Percentiles rank a stretch among this genome's conserved stretches.
Conservation (phyloP, 345 rosid genomes). For the Salix viminalis region DNA sequence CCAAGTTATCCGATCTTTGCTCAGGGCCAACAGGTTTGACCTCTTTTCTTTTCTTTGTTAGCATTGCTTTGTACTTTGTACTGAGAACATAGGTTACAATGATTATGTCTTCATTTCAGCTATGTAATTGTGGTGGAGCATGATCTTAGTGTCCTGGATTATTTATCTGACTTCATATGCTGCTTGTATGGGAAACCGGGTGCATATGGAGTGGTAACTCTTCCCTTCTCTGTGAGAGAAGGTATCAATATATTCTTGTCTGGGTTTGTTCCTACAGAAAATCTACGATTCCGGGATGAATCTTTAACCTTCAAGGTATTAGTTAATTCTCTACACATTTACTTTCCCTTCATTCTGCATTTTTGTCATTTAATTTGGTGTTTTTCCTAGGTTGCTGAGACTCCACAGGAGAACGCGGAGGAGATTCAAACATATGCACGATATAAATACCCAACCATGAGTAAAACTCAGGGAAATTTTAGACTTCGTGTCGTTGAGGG, state of each 20-base stretch:
- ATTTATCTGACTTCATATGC: constrained; percentile 95
- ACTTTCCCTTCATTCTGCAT: not conserved
- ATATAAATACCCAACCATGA: constrained; percentile 89
- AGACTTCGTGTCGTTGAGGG: constrained; percentile 80
- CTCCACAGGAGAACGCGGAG: constrained; percentile 87
- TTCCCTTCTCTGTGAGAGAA: constrained; percentile 96
- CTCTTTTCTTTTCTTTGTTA: constrained; percentile 2
- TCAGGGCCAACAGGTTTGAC: constrained; percentile 75
- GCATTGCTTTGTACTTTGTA: not conserved
- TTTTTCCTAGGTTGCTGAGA: constrained; percentile 83
- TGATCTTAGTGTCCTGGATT: constrained; percentile 94
- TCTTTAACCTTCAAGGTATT: constrained; percentile 88
- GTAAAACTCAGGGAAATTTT: constrained; percentile 81
- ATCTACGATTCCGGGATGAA: constrained; percentile 87
- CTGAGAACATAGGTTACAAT: not conserved
- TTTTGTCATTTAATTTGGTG: constrained; percentile 8
- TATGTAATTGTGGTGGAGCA: constrained; percentile 99
- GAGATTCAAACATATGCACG: constrained; percentile 94
- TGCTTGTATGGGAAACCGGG: constrained; percentile 98
- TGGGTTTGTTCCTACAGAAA: constrained; percentile 95
- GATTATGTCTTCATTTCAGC: constrained; percentile 41
- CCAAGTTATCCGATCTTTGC: constrained; percentile 83
- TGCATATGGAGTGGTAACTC: constrained; percentile 97
- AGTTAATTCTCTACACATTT: not conserved
- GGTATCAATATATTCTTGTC: constrained; percentile 95